Conservation (phyloP, 345 rosid species). For the Garcia nutans region DNA sequence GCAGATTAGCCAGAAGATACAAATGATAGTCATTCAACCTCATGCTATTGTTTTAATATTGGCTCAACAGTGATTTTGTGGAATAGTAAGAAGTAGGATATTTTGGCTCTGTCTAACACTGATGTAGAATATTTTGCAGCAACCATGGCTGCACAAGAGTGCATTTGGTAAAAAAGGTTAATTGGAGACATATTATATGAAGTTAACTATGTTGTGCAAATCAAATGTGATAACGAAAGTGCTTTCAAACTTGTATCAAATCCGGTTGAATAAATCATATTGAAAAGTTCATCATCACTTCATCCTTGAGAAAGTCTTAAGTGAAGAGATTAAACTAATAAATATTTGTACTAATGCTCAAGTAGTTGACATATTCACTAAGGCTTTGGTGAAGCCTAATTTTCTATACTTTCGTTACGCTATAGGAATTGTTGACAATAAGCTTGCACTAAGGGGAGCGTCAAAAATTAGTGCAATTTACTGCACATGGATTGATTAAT, state of each 20-base stretch:
- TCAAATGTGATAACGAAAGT: conserved; percentile 10
- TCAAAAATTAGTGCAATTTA: too few relatives aligned
- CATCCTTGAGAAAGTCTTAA: too few relatives aligned
- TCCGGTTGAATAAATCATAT: neutral
- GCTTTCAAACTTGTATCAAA: neutral
- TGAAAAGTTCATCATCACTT: too few relatives aligned
- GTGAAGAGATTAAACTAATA: neutral
- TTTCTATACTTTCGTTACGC: too few relatives aligned
- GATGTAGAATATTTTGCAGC: neutral
- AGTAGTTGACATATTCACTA: too few relatives aligned
- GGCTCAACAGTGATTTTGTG: neutral
- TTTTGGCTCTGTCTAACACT: neutral
- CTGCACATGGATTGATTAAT: too few relatives aligned
- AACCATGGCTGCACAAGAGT: too few relatives aligned
- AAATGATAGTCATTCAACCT: conserved; percentile 2
- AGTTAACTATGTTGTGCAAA: neutral
- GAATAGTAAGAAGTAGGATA: neutral
- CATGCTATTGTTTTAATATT: neutral
- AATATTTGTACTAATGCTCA: too few relatives aligned
- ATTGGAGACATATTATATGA: neutral
- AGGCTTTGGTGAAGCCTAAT: too few relatives aligned
- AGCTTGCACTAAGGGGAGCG: too few relatives aligned
- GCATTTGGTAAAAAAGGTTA: too few relatives aligned
- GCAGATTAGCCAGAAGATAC: neutral
- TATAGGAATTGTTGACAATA: too few relatives aligned